phyloP scores from a whole-genome alignment of 1,284 basidiomycete genomes.

The Cutaneotrichosporon cutaneum region DNA sequence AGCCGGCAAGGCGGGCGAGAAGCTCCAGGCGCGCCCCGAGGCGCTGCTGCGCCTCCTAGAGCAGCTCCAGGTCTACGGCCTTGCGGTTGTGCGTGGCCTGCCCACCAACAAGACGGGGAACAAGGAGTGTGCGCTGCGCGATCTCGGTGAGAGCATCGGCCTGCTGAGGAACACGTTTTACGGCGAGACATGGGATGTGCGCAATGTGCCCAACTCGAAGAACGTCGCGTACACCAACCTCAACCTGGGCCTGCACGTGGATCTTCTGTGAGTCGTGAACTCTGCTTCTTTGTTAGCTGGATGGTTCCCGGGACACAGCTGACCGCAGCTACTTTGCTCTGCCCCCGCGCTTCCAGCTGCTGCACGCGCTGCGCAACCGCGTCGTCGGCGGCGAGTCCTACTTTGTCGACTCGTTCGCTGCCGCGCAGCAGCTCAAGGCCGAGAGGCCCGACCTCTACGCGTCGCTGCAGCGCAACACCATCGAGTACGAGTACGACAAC shows the following conservation, averaged over 20 bases:
- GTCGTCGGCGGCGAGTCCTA: constrained; percentile 80
- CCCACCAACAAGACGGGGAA: constrained; percentile 61
- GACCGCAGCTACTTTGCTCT: constrained; percentile 73
- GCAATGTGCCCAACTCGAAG: constrained; percentile 65
- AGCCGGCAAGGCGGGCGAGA: constrained; percentile 4
- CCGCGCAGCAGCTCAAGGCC: constrained; percentile 55
- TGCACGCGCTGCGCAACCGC: constrained; percentile 82
- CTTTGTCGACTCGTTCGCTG: constrained; percentile 80
- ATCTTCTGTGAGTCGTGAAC: constrained; percentile 82
- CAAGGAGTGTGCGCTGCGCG: constrained; percentile 64
- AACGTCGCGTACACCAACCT: constrained; percentile 97
- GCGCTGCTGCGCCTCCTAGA: constrained; percentile 29
- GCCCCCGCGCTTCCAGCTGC: constrained; percentile 81
- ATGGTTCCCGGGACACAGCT: no score
- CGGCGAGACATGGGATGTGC: constrained; percentile 86
- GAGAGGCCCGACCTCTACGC: constrained; percentile 54
- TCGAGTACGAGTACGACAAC: constrained; percentile 88
- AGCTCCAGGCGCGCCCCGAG: constrained; percentile 14
- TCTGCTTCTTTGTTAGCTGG: no score
- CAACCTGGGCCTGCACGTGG: constrained; percentile 87
- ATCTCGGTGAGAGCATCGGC: constrained; percentile 67
- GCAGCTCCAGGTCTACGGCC: constrained; percentile 56
- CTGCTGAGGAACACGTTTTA: constrained; percentile 87
- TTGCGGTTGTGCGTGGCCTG: constrained; percentile 60
- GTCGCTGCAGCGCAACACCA: constrained; percentile 60